Percentiles rank a stretch among this genome's conserved stretches.
Evolutionary conservation across 495 filamentous ascomycete species (phyloP).

Genomic region (Oleoguttula mirabilis): DNA sequence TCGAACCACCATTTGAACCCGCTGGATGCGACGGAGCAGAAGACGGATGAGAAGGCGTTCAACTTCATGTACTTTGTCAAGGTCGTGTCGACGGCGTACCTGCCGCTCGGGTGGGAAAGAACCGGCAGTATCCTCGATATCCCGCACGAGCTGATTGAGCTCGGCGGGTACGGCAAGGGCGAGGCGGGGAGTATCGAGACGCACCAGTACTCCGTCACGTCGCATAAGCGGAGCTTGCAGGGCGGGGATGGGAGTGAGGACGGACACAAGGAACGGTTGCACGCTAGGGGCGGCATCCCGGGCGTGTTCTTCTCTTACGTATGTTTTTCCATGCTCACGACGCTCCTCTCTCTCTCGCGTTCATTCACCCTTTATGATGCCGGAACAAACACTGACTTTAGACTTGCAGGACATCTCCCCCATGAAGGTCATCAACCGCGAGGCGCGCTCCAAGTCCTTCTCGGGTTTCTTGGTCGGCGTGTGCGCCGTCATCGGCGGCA

Average conservation of each 20-base stretch:
- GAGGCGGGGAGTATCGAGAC: slow-evolving; percentile 78
- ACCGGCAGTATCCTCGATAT: slow-evolving; percentile 32
- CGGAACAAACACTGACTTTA: slow-evolving; percentile 7
- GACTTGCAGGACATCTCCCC: slow-evolving; percentile 76
- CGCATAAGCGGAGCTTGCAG: slow-evolving; percentile 71
- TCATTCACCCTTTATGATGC: neutral
- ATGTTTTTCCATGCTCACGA: too few relatives aligned
- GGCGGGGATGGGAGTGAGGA: slow-evolving; percentile 74
- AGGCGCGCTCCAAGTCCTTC: slow-evolving; percentile 77
- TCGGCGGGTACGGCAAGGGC: slow-evolving; percentile 53
- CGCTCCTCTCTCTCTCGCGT: neutral
- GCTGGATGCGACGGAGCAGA: slow-evolving; percentile 69
- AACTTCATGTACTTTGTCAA: slow-evolving; percentile 99
- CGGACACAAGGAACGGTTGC: slow-evolving; percentile 80
- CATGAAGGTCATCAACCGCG: slow-evolving; percentile 98
- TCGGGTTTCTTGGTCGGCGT: slow-evolving; percentile 83
- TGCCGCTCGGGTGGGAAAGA: slow-evolving; percentile 73
- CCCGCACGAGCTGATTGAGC: slow-evolving; percentile 42
- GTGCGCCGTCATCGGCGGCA: slow-evolving; percentile 89
- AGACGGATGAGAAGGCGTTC: slow-evolving; percentile 65
- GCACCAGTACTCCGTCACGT: slow-evolving; percentile 94
- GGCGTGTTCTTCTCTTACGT: slow-evolving; percentile 97
- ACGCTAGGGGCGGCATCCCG: slow-evolving; percentile 82
- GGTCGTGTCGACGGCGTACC: slow-evolving; percentile 87
- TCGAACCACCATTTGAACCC: slow-evolving; percentile 86